Evolutionary conservation across 1,284 basidiomycete species (phyloP), one percentile per base, ranked within the genome.

Genomic region (Ganoderma multipileum): DNA sequence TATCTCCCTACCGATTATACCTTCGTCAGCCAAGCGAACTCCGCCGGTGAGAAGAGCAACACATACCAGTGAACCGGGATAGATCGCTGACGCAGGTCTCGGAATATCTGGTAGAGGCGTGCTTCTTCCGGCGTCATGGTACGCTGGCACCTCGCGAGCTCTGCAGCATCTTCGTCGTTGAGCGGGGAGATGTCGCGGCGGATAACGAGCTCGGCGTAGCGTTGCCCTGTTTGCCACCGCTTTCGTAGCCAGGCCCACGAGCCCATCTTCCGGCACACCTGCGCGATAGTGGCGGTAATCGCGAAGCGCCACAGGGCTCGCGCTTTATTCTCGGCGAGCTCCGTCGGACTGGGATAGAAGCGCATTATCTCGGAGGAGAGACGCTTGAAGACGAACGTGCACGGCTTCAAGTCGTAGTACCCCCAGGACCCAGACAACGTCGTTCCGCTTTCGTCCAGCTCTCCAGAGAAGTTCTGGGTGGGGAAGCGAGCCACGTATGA

Each of bases 231-330:
- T 9, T 61, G 3, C 61, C 60, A 62, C 20, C 65, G 65, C 14
- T 42, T 23, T 16, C n/a, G 23, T 1, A 66, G 52, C 52, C 38
- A 61, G 9, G 14, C 1, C 65, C 65, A 66, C 20, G 60, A 55
- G 4, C 7, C 9, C 59, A 33, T 52, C 1, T 47, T 30, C 39
- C 61, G 65, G 3, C 68, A 66, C 6, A 71, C 59, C n/a, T 73
- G 71, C 3, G 61, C 55, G 3, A 61, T 20, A 11, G 70, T 9
- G 18, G 74, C 73, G 4, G 65, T n/a, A 28, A 72, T 66, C 1
- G 77, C 77, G 42, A 76, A 79, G 0, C 57, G 69, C 76, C 77
- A 79, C 7, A 78, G 55, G 0, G 76, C 73, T 2, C 68, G 55
- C 12, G 71, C 6, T 55, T 65, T 73, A 63, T 73, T 72, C 16